Conservation (phyloP, 495 filamentous ascomycete species). For the Penicillium coffeae region DNA sequence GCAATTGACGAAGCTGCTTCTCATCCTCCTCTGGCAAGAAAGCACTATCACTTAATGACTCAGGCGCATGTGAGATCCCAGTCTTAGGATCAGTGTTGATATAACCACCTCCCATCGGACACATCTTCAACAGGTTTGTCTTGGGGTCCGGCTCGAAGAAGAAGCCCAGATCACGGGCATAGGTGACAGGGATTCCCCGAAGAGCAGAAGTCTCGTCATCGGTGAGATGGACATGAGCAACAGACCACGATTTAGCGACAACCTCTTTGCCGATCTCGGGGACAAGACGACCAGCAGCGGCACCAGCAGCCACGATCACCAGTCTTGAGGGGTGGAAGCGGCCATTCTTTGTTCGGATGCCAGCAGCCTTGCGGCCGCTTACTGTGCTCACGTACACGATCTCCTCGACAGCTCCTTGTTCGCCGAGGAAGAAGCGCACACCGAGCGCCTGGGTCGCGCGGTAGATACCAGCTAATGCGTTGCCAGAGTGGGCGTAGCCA, state of each 20-base stretch:
- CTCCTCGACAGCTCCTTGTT: conserved; percentile 21
- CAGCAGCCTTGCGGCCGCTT: conserved; percentile 21
- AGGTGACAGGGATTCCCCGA: conserved; percentile 51
- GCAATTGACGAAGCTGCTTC: conserved; percentile 36
- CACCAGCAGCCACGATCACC: conserved; percentile 44
- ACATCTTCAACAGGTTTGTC: conserved; percentile 52
- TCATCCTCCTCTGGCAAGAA: conserved; percentile 51
- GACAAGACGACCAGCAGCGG: conserved; percentile 34
- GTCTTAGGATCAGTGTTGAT: conserved; percentile 42
- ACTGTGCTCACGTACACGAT: conserved; percentile 24
- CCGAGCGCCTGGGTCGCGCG: conserved; percentile 25
- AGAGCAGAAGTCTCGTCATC: conserved; percentile 47
- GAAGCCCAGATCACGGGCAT: conserved; percentile 54
- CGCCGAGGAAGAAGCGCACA: conserved; percentile 36
- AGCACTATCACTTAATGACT: conserved; percentile 28
- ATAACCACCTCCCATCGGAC: conserved; percentile 51
- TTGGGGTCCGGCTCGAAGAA: conserved; percentile 57
- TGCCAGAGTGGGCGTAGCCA: conserved; percentile 50
- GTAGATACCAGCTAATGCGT: conserved; percentile 34
- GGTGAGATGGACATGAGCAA: conserved; percentile 53
- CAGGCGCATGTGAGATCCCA: conserved; percentile 29
- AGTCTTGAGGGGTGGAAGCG: conserved; percentile 32
- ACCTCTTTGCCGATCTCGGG: conserved; percentile 37
- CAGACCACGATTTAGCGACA: conserved; percentile 48
- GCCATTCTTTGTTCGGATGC: conserved; percentile 35